Percentiles rank a stretch among this genome's conserved stretches.
Evolutionary conservation across 768 basidiomycete genomes (phyloP).

Genomic region (Russula ochroleuca): DNA sequence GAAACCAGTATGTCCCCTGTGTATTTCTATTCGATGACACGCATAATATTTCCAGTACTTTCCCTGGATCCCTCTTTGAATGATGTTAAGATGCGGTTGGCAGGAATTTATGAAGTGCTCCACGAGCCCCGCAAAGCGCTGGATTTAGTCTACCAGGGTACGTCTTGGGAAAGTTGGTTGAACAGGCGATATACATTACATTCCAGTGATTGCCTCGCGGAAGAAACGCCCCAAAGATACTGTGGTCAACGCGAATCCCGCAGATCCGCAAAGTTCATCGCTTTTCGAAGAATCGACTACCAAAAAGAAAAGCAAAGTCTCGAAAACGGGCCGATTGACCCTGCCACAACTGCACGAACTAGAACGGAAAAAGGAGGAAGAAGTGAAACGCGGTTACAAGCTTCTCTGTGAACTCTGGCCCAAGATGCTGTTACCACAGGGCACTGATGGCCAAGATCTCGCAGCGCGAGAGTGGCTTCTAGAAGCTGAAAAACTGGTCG

Average conservation of each 20-base stretch:
- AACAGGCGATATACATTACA: not conserved
- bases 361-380: constrained; percentile 44
- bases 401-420: constrained; percentile 62
- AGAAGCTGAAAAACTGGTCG: constrained; percentile 81
- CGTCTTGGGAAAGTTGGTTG: constrained; percentile 1
- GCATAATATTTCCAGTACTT: constrained; percentile 48
- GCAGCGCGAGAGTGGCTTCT: constrained; percentile 71
- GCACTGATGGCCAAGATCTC: constrained; percentile 42
- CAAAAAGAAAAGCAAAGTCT: constrained; percentile 38
- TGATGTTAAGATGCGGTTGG: constrained; percentile 86
- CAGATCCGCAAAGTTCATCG: constrained; percentile 40
- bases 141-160: constrained; percentile 80
- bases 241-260: constrained; percentile 23
- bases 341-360: constrained; percentile 45
- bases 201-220: constrained; percentile 39
- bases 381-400: constrained; percentile 54
- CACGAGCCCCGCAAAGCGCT: constrained; percentile 78
- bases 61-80: constrained; percentile 68
- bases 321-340: constrained; percentile 44
- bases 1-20: constrained; percentile 57
- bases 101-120: constrained; percentile 82
- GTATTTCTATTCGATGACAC: not conserved
- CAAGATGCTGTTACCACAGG: constrained; percentile 42
- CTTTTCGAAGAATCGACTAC: constrained; percentile 58
- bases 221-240: constrained; percentile 29